Percentiles rank a stretch among this genome's conserved stretches.
phyloP scores from a whole-genome alignment of 371 early-diverging fungal species.

The Fennellomyces sp. region DNA sequence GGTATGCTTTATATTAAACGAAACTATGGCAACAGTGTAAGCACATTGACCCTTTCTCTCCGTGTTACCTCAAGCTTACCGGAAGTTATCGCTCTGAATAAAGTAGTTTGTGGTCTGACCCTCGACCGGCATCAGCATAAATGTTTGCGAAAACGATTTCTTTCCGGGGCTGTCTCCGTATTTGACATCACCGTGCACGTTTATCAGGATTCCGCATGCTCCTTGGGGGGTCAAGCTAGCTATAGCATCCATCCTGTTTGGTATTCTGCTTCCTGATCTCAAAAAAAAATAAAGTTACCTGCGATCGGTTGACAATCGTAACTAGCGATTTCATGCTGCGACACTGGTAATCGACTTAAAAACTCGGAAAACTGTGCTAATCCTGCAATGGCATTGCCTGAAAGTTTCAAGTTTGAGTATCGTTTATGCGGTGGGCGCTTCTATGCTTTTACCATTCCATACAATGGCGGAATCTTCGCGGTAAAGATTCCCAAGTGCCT shows the following conservation, averaged over 20 bases:
- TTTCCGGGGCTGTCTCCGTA: constrained; percentile 58
- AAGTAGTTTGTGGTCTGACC: constrained; percentile 53
- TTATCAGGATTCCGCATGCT: constrained; percentile 53
- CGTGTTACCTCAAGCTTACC: constrained; percentile 29
- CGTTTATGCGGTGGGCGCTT: no score
- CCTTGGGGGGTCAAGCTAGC: constrained; percentile 51
- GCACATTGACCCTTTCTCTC: neutral
- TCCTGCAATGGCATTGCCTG: constrained; percentile 65
- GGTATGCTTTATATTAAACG: no score
- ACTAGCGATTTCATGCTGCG: constrained; percentile 62
- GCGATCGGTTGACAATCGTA: constrained; percentile 74
- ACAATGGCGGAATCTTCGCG: constrained; percentile 69
- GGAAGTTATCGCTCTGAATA: constrained; percentile 63
- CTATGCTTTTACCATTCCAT: constrained; percentile 68
- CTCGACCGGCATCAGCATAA: constrained; percentile 67
- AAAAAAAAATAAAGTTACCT: constrained; percentile 24
- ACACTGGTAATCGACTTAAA: constrained; percentile 57
- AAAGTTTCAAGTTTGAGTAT: no score
- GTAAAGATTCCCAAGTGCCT: constrained; percentile 65
- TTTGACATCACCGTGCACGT: constrained; percentile 61
- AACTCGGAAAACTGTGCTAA: constrained; percentile 60
- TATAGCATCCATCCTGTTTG: neutral
- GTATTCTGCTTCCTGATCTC: neutral
- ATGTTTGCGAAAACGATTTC: constrained; percentile 66
- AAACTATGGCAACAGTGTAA: no score